A percentile compares a stretch with the other conserved stretches of the same genome.
These are phyloP conservation scores for Hordeum vulgare DNA, from an alignment of 176 grass and related monocot genomes.

Conservation along the genomic window MorexV3_pseudomolecules_assembly NC_058522.1:575061333-575061832, in stretches of 20 bases:
- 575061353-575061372: too few species aligned
- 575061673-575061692: neutral
- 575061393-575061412: neutral
- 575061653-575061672: neutral
- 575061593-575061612: neutral
- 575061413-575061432: neutral
- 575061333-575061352: neutral
- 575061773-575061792: conserved; percentile 88
- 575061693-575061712: conserved; percentile 74
- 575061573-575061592: neutral
- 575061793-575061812: conserved; percentile 43
- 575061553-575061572: neutral
- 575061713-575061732: conserved; percentile 79
- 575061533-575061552: too few species aligned
- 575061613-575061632: neutral
- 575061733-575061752: conserved; percentile 80
- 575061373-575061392: too few species aligned
- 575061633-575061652: conserved; percentile 8
- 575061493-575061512: too few species aligned
- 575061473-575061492: neutral
- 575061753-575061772: conserved; percentile 86
- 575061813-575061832: neutral
- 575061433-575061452: neutral
- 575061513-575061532: too few species aligned
- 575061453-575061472: neutral